phyloP scores from a whole-genome alignment of 177 flowering plant species.

The Tripterygium wilfordii region DNA sequence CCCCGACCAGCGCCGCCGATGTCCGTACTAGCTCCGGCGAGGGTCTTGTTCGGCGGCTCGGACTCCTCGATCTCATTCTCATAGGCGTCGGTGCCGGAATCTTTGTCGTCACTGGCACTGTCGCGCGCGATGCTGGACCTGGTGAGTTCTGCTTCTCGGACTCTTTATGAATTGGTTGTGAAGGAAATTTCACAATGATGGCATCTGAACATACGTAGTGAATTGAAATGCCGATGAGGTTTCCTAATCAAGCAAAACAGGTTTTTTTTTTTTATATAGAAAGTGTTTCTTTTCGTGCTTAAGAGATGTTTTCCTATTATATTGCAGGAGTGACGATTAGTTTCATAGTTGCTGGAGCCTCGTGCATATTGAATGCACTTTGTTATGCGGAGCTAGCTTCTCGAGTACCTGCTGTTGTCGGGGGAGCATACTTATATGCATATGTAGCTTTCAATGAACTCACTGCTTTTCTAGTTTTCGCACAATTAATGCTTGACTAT shows the following conservation, averaged over 20 bases:
- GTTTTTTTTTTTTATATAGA: no score
- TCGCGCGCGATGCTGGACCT: slow-evolving; percentile 90
- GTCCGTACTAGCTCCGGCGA: slow-evolving; percentile 25
- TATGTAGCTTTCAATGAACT: slow-evolving; percentile 96
- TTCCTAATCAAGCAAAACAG: no score
- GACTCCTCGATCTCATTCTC: slow-evolving; percentile 67
- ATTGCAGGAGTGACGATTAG: slow-evolving; percentile 88
- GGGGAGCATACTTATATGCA: slow-evolving; percentile 89
- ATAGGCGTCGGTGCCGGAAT: slow-evolving; percentile 92
- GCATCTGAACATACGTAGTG: no score
- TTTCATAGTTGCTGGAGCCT: slow-evolving; percentile 79
- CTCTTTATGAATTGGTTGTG: neutral
- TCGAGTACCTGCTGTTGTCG: slow-evolving; percentile 93
- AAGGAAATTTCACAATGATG: no score
- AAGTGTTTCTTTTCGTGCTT: neutral
- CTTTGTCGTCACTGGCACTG: slow-evolving; percentile 92
- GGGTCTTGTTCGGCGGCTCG: slow-evolving; percentile 69
- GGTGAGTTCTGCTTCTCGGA: slow-evolving; percentile 28
- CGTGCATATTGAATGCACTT: slow-evolving; percentile 84
- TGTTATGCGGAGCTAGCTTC: slow-evolving; percentile 93
- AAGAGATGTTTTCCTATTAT: neutral
- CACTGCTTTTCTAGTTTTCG: slow-evolving; percentile 89
- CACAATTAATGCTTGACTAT: slow-evolving; percentile 88
- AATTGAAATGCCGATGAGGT: no score
- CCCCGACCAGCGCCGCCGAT: slow-evolving; percentile 2